Conservation (phyloP, 306 rosid species). For the Hippophae gyantsensis region DNA sequence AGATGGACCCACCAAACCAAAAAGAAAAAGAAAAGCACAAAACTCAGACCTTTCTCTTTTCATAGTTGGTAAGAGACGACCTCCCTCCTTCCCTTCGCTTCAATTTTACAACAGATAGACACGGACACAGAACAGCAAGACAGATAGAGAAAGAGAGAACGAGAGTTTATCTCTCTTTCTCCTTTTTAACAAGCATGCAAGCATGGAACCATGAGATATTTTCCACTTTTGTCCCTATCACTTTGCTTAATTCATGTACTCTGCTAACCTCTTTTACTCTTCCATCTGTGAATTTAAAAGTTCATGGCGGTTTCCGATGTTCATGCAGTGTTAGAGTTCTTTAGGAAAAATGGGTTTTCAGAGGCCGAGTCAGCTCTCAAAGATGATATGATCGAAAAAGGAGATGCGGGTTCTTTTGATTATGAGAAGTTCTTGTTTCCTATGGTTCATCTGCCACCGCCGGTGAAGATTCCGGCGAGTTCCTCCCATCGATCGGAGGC, state of each 20-base stretch:
- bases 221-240: conserved; percentile 36
- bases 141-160: conserved; percentile 5
- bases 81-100: conserved; percentile 30
- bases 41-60: conserved; percentile 26
- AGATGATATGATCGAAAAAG: conserved; percentile 53
- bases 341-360: conserved; percentile 60
- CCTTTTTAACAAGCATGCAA: conserved; percentile 53
- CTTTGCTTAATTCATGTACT: conserved; percentile 27
- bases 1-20: not conserved
- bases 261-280: conserved; percentile 15
- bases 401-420: conserved; percentile 53
- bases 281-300: conserved; percentile 18
- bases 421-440: conserved; percentile 83
- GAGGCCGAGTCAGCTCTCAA: conserved; percentile 80
- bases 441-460: conserved; percentile 78
- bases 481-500: conserved; percentile 21
- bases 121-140: not conserved
- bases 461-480: conserved; percentile 49
- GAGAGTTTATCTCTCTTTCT: not conserved
- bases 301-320: conserved; percentile 74
- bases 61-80: conserved; percentile 49
- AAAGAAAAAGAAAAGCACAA: conserved; percentile 20
- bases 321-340: conserved; percentile 55
- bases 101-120: conserved; percentile 38
- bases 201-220: conserved; percentile 32